Base-by-base conservation (phyloP, 345 rosid species). In the Syzygium aqueum region DNA sequence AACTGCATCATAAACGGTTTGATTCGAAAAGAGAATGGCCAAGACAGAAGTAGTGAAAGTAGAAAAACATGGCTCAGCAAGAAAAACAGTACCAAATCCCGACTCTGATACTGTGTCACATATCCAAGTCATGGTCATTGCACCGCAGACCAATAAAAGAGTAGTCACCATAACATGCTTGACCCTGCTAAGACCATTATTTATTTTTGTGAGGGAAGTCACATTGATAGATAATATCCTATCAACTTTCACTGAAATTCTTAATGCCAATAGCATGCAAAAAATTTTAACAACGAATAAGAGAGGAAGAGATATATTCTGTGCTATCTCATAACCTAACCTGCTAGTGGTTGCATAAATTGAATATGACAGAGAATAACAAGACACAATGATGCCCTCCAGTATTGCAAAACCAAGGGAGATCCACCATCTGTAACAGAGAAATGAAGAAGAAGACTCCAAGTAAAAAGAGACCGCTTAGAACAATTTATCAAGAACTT, bases 51-150 rank as follows among this genome's bases (percentile, higher is more conserved):
- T n/a, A 83, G 27, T 8, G 53, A 33, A 27, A 46, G 25, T 46
- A 85, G 57, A 65, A 33, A 86, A 25, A 65, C 21, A 65, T 54
- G 59, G 21, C 53, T 87, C 52, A 82, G 77, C 50, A 37, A n/a
- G 50, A 37, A 61, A 84, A 84, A 65, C 51, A 84, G 86, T 95
- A 97, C 99, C 99, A 91, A 97, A 96, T 90, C 98, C 99, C 77
- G 99, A 96, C 88, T 97, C 98, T 78, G 98, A 91, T 89, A 97
- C 94, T 1, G 98, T 97, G 90, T 97, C 98, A 89, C 97, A 94
- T 85, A 97, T 95, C 99, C 99, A 97, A 22, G 98, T 94, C 94
- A 93, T 92, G 40, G 97, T 92, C 98, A 96, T 96, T 84, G 99
- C 99, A 90, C 98, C 98, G 85, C 95, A 97, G 85, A 95, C 98